These are phyloP conservation scores for Aspergillus sclerotialis DNA, from an alignment of 2,329 filamentous ascomycete species.

Conservation along the genomic window DNA sequence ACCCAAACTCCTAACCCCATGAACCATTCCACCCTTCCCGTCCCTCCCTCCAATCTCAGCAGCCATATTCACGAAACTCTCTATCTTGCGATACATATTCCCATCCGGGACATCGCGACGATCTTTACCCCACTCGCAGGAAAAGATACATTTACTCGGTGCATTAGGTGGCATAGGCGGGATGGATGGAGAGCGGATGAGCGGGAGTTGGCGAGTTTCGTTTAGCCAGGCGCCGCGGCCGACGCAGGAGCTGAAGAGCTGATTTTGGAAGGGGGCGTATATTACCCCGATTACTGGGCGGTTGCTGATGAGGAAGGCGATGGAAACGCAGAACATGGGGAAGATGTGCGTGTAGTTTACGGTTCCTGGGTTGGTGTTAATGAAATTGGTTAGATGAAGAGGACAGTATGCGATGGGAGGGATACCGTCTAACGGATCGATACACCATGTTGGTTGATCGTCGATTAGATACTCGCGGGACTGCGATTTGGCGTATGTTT, in stretches of 20 bases:
- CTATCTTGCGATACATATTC: slow-evolving; percentile 64
- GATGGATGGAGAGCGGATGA: slow-evolving; percentile 53
- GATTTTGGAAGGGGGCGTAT: slow-evolving; percentile 62
- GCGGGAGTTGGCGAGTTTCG: slow-evolving; percentile 55
- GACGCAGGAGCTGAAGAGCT: slow-evolving; percentile 61
- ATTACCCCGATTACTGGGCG: slow-evolving; percentile 63
- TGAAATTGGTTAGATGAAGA: background rate
- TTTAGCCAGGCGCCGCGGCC: slow-evolving; percentile 65
- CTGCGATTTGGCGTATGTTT: slow-evolving; percentile 63
- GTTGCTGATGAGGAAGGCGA: slow-evolving; percentile 57
- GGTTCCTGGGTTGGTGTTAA: slow-evolving; percentile 42
- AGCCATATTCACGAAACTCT: slow-evolving; percentile 70
- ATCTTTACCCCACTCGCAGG: slow-evolving; percentile 76
- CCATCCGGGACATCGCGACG: slow-evolving; percentile 58
- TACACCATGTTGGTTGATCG: slow-evolving; percentile 61
- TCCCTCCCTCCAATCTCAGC: slow-evolving; percentile 55
- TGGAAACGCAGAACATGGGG: slow-evolving; percentile 75
- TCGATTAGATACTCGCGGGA: slow-evolving; percentile 63
- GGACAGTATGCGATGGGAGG: too few relatives aligned
- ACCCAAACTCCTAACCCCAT: slow-evolving; percentile 65
- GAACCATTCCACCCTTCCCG: slow-evolving; percentile 71
- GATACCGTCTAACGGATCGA: slow-evolving; percentile 66
- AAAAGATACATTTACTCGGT: slow-evolving; percentile 63
- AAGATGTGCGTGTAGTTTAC: slow-evolving; percentile 77
- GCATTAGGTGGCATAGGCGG: slow-evolving; percentile 58